A percentile compares a stretch with the other conserved stretches of the same genome.
Evolutionary conservation across 345 rosid species (phyloP).

Genomic region (Aquilaria yunnanensis): DNA sequence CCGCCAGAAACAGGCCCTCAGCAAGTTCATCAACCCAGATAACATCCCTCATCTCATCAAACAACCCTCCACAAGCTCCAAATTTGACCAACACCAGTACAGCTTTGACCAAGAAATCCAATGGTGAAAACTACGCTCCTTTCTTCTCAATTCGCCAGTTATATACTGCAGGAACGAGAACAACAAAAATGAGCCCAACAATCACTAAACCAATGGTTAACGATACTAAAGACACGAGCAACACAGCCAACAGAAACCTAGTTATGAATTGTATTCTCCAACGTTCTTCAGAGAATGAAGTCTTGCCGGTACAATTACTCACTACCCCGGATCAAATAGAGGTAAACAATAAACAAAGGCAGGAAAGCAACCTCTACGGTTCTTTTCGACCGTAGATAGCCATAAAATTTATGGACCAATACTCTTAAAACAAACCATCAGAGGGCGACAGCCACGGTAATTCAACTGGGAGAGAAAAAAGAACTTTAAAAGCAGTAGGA

Average conservation of each 20-base stretch:
- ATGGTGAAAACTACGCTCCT: constrained; percentile 1
- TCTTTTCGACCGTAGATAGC: constrained; percentile 10
- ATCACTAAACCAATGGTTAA: neutral
- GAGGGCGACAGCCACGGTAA: constrained; percentile 17
- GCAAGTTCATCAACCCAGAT: constrained; percentile 68
- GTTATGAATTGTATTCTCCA: constrained; percentile 10
- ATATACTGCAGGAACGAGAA: constrained; percentile 19
- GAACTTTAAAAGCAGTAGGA: constrained; percentile 9
- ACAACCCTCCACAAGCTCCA: constrained; percentile 43
- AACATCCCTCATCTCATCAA: constrained; percentile 97
- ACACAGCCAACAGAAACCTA: constrained; percentile 5
- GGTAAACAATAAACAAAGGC: neutral
- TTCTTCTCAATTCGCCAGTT: constrained; percentile 11
- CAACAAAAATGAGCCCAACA: constrained; percentile 11
- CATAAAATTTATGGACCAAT: neutral
- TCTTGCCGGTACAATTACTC: neutral
- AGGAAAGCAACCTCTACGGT: constrained; percentile 16
- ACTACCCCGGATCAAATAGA: too few species aligned
- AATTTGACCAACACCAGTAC: constrained; percentile 31
- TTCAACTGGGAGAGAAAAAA: constrained; percentile 9
- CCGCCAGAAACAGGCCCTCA: constrained; percentile 85
- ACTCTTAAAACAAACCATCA: constrained; percentile 9
- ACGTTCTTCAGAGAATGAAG: constrained; percentile 5
- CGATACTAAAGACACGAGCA: neutral
- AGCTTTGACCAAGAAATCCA: constrained; percentile 16